Evolutionary conservation across 78 protist species (phyloP).

Genomic region (Blattamonas nauphoetae): DNA sequence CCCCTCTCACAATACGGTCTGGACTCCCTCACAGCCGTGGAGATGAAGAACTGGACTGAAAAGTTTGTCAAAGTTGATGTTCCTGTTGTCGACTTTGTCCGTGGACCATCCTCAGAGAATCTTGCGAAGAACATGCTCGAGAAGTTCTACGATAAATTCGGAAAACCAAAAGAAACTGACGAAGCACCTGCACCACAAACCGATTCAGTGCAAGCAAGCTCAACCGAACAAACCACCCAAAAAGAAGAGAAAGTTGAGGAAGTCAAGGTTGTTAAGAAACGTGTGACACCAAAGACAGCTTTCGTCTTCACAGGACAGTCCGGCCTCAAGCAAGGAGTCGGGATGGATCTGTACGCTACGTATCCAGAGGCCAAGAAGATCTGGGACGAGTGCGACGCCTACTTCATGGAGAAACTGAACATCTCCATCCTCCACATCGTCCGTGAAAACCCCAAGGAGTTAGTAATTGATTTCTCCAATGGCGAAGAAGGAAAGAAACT

Average conservation of each 20-base stretch:
- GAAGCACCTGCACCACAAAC: background rate
- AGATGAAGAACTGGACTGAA: background rate
- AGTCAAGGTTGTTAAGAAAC: background rate
- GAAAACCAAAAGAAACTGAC: background rate
- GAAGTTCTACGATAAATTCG: background rate
- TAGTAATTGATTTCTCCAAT: constrained; percentile 38
- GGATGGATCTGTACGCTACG: constrained; percentile 52
- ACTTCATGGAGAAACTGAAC: constrained; percentile 30
- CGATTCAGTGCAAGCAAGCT: background rate
- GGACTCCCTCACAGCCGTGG: constrained; percentile 6
- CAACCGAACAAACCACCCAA: background rate
- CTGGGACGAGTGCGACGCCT: constrained; percentile 53
- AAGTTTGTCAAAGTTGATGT: background rate
- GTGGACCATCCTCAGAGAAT: background rate
- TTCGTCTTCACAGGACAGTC: constrained; percentile 64
- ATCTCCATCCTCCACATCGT: constrained; percentile 49
- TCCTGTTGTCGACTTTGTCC: constrained; percentile 3
- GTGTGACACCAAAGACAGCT: background rate
- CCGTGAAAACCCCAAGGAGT: constrained; percentile 45
- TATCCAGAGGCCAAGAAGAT: constrained; percentile 21
- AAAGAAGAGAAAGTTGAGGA: background rate
- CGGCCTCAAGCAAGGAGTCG: constrained; percentile 33
- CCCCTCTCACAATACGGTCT: background rate
- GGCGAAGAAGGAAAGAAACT: constrained; percentile 43
- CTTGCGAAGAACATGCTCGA: background rate